Evolutionary conservation across 2,329 filamentous ascomycete genomes (phyloP), one percentile per base, ranked within the genome.

Genomic region (Stagonosporopsis tanaceti): DNA sequence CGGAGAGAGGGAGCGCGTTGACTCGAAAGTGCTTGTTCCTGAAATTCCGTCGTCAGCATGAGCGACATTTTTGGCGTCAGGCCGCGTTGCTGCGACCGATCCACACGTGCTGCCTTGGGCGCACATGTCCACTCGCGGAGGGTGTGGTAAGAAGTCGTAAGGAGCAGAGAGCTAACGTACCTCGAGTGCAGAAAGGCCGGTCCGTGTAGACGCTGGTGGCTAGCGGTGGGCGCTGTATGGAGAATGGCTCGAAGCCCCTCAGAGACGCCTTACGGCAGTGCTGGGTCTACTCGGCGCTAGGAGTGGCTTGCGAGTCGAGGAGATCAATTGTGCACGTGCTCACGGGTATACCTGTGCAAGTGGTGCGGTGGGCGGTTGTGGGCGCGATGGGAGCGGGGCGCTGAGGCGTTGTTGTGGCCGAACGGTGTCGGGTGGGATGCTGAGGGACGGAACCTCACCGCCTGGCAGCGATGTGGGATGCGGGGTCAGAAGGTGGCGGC

Each of bases 201-300:
- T 62, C 56, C 59, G 59, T 52, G 44, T 62, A 52, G 47, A 61
- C 57, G 59, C 62, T 58, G 64, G 44, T 60, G 37, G 67, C 57
- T 48, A 53, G 60, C 56, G 63, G 62, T 64, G 65, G 62, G 70
- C 61, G 69, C 63, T 59, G 67, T 63, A 63, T 59, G 67, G 64
- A 70, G 66, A 66, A 73, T 74, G 74, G 75, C 74, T 75, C 73
- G 59, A 74, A 75, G 75, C 73, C 75, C 75, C 72, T 75, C 72
- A 73, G 68, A 73, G 68, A 67, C 66, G 66, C 71, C 69, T 67
- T 66, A 62, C 68, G 68, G 72, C 67, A 68, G 60, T 63, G 63
- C 40, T 64, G 67, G 65, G 70, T 71, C 66, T 67, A 72, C 71
- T 71, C 70, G 73, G 75, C 71, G 68, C 55, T 60, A 50, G 56